phyloP scores from a whole-genome alignment of 2,329 filamentous ascomycete species.

The Fusarium oligoseptatum region DNA sequence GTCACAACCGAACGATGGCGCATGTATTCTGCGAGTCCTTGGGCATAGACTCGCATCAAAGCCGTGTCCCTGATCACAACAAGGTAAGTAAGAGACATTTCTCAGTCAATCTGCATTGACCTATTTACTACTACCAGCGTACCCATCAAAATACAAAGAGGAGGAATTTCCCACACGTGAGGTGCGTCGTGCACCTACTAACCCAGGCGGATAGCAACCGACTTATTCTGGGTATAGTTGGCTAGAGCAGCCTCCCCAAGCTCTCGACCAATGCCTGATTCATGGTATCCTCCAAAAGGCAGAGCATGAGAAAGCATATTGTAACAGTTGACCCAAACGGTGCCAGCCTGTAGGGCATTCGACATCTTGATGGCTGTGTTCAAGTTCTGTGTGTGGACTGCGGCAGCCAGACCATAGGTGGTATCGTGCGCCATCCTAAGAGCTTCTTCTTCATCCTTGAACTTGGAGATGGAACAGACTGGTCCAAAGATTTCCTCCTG shows the following conservation, averaged over 20 bases:
- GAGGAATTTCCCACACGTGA: background rate
- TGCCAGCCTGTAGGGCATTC: constrained; percentile 80
- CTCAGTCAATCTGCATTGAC: no score
- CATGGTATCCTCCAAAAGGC: constrained; percentile 81
- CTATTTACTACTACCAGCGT: no score
- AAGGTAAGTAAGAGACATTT: no score
- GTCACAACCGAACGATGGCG: no score
- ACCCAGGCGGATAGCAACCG: constrained; percentile 56
- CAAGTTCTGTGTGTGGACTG: constrained; percentile 84
- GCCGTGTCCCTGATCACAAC: no score
- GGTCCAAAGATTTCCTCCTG: constrained; percentile 94
- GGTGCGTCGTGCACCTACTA: background rate
- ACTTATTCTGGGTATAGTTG: constrained; percentile 79
- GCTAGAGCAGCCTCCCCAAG: constrained; percentile 75
- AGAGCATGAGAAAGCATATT: constrained; percentile 79
- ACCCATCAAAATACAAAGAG: no score
- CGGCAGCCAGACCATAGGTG: constrained; percentile 85
- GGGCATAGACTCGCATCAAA: no score
- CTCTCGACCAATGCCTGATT: constrained; percentile 83
- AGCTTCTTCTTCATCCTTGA: constrained; percentile 84
- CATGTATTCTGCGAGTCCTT: no score
- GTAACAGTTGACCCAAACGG: constrained; percentile 72
- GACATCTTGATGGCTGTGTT: constrained; percentile 85
- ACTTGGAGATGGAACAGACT: constrained; percentile 87
- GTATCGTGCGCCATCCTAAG: constrained; percentile 81